Base-by-base conservation (phyloP, 768 basidiomycete species). In the Erythrobasidium yunnanense region DNA sequence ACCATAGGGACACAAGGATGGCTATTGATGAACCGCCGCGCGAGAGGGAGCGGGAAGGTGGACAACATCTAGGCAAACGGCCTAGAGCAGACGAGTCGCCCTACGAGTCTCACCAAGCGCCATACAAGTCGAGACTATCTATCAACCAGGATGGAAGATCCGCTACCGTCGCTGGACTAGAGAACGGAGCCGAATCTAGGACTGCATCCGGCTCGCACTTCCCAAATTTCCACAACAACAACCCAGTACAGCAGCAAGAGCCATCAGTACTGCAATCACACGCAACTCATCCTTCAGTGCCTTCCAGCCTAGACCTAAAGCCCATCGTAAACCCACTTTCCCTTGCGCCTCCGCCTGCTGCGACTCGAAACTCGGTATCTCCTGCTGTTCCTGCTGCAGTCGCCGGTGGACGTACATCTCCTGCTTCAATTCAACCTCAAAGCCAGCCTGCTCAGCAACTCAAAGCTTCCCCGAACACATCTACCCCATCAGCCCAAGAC, bases 11-110 rank as follows among this genome's bases (percentile, higher is more conserved):
- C 32, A 47, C 23, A 55, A 52, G 50, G 27, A 55, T 35, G 54
- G 54, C 56, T 45, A 6, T 42, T n/a, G 38, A 42, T 5, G 56
- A 58, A 13, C 35, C 32, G 20, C 20, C 27, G 2, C 33, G 42
- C 23, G 54, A 60, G 2, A 47, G 57, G 30, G 57, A 60, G 4
- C 8, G 54, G 54, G 60, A 29, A 29, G 57, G 30, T 30, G 27
- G 49, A 29, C 47, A 8, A 25, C 60, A 42, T n/a, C 33, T 63
- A 23, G 60, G 60, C 49, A 63, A 63, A 29, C 45, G 60, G 11
- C 20, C 25, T 7, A 25, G 60, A n/a, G 47, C 49, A 18, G 60
- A 58, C 20, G 56, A 63, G 27, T 32, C 47, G 8, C 2, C 25
- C 17, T 51, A 58, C 25, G 60, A 49, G 8, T 46, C 47, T 5